Evolutionary conservation across 2,329 filamentous ascomycete genomes (phyloP).

Genomic region (Cladobotryum protrusum): DNA sequence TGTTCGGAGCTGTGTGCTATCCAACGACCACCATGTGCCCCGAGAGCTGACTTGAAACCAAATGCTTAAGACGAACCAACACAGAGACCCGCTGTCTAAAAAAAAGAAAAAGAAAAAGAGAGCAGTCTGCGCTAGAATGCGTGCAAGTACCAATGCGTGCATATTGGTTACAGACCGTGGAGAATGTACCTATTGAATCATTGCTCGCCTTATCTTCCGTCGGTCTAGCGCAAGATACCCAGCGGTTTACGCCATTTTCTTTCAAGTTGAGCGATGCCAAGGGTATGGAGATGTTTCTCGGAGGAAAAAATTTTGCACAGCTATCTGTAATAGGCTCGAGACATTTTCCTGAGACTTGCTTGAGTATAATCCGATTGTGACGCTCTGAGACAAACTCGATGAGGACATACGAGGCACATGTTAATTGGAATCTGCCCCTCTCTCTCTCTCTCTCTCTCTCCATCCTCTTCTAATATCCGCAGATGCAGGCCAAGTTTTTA

Average conservation of each 20-base stretch:
- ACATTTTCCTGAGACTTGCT: too few relatives aligned
- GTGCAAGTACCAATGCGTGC: constrained; percentile 8
- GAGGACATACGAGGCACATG: too few relatives aligned
- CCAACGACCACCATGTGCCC: constrained; percentile 4
- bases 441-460: too few relatives aligned
- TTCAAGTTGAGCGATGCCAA: not conserved
- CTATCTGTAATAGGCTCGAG: too few relatives aligned
- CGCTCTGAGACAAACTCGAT: too few relatives aligned
- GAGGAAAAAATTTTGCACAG: not conserved
- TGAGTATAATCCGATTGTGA: too few relatives aligned
- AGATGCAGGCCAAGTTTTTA: too few relatives aligned
- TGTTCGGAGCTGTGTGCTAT: not conserved
- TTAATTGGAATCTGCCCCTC: too few relatives aligned
- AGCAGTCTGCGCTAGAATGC: not conserved
- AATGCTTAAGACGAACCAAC: constrained; percentile 2
- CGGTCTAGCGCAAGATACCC: constrained; percentile 10
- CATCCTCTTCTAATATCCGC: too few relatives aligned
- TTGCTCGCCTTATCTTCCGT: constrained; percentile 11
- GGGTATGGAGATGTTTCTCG: not conserved
- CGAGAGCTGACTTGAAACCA: constrained; percentile 3
- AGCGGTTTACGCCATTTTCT: constrained; percentile 10
- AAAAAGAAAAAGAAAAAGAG: constrained; percentile 4
- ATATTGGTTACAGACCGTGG: too few relatives aligned
- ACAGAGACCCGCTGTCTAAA: constrained; percentile 9
- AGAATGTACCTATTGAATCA: not conserved